Base-by-base conservation (phyloP, 2,329 filamentous ascomycete genomes). In the Botryosphaeria dothidea region DNA sequence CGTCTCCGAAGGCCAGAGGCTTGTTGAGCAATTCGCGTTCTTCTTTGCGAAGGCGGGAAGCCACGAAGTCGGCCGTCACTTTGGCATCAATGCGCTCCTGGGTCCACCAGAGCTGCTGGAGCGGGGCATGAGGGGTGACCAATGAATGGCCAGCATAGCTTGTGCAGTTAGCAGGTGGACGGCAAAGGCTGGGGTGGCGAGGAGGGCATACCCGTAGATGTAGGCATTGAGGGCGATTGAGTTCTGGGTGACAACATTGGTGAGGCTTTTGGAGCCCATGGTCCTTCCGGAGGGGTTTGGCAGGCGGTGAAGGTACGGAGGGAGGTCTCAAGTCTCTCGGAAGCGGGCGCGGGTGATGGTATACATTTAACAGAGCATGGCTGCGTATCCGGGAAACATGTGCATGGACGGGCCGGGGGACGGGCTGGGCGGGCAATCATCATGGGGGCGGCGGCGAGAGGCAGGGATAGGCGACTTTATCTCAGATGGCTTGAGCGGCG, bases 91-190 rank as follows among this genome's bases (percentile, higher is more conserved):
- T 92, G 67, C 83, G 84, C 69, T 88, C 84, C 65, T 87, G 82
- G 73, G 90, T 89, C 90, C 90, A 93, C 89, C 90, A 92, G 75
- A 87, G 73, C 66, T 81, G 81, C 70, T 83, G 82, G 25, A 83
- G 75, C 11, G 79, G 78, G 41, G 76, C 73, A 67, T 83, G 81
- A 38, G 82, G 81, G 27, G 81, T 83, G 57, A 83, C 81, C 17
- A 83, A 73, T 23, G 80, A 82, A 69, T 83, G 81, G 11, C 81
- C 81, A 8, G 78, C 81, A 67, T 64, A 64, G 41, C 61, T 64
- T 29, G 21, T 6, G 29, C n/a, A 19, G 41, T 61, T 15, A 61
- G 57, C 41, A 48, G n/a, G 21, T 8, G 41, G 17, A 1, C 17
- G n/a, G 3, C 8, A 23, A 21, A 19, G 54, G 7, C 19, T 3